phyloP scores from a whole-genome alignment of 331 rosid species.

The Phaseolus coccineus region DNA sequence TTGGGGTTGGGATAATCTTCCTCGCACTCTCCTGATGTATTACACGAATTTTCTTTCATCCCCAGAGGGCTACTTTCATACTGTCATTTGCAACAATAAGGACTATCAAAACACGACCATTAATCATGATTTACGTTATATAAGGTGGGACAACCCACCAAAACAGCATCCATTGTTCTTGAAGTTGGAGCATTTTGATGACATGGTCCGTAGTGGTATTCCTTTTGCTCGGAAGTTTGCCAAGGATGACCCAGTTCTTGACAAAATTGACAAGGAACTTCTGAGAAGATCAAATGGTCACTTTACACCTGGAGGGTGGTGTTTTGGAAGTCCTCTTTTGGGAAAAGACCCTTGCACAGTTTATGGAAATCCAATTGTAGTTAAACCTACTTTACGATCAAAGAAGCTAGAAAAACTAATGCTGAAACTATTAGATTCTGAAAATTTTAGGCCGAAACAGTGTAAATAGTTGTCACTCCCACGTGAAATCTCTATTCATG shows the following conservation, averaged over 20 bases:
- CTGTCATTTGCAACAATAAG: slow-evolving; percentile 88
- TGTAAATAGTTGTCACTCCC: slow-evolving; percentile 61
- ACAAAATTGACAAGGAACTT: slow-evolving; percentile 71
- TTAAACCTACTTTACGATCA: slow-evolving; percentile 67
- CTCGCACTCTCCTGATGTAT: slow-evolving; percentile 89
- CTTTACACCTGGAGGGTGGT: slow-evolving; percentile 83
- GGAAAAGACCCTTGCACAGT: slow-evolving; percentile 60
- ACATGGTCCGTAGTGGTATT: slow-evolving; percentile 75
- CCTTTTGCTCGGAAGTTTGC: slow-evolving; percentile 72
- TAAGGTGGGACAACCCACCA: slow-evolving; percentile 79
- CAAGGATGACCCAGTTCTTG: slow-evolving; percentile 69
- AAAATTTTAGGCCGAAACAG: slow-evolving; percentile 80
- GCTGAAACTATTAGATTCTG: slow-evolving; percentile 71
- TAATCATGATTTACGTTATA: slow-evolving; percentile 76
- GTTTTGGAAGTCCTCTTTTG: slow-evolving; percentile 52
- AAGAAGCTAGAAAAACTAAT: slow-evolving; percentile 78
- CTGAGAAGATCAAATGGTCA: slow-evolving; percentile 59
- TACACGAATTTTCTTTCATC: slow-evolving; percentile 82
- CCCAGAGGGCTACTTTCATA: slow-evolving; percentile 89
- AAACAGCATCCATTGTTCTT: slow-evolving; percentile 66
- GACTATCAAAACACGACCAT: slow-evolving; percentile 89
- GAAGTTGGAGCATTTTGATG: slow-evolving; percentile 67
- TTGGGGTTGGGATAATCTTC: slow-evolving; percentile 96
- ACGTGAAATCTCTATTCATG: not conserved
- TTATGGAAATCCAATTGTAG: slow-evolving; percentile 62